phyloP scores from a whole-genome alignment of 2,329 filamentous ascomycete genomes.

The Cytospora piceicola region DNA sequence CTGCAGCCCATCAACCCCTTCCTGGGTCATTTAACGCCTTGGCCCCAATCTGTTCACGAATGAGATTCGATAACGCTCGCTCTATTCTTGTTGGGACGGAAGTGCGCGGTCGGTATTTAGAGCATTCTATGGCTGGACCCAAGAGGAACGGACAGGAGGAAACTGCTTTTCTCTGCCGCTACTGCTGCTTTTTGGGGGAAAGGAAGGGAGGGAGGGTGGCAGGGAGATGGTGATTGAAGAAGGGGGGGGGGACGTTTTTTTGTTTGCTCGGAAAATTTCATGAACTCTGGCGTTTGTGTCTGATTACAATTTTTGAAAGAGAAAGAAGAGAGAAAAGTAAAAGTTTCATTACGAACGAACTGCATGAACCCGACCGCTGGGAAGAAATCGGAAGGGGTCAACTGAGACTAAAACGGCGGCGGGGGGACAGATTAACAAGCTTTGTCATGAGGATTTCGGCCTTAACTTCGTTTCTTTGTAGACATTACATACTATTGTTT shows the following conservation, averaged over 20 bases:
- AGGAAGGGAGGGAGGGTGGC: neutral
- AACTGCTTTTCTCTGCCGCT: neutral
- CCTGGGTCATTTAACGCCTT: neutral
- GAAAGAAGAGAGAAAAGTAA: constrained; percentile 8
- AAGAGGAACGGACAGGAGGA: neutral
- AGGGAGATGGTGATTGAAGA: too few relatives aligned
- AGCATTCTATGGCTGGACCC: constrained; percentile 2
- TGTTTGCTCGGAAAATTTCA: neutral
- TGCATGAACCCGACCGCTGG: constrained; percentile 24
- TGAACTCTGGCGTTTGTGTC: constrained; percentile 2
- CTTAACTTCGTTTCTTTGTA: constrained; percentile 23
- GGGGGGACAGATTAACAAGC: neutral
- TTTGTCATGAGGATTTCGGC: neutral
- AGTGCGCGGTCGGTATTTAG: constrained; percentile 2
- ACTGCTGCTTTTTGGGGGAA: neutral
- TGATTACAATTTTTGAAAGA: neutral
- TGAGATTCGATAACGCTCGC: neutral
- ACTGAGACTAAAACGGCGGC: neutral
- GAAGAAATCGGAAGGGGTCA: constrained; percentile 11
- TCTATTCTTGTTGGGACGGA: neutral
- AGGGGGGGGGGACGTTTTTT: too few relatives aligned
- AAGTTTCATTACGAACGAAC: constrained; percentile 13
- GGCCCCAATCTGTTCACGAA: neutral
- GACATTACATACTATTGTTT: constrained; percentile 1
- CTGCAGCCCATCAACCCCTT: neutral